A percentile compares a stretch with the other conserved stretches of the same genome.
Evolutionary conservation across 805 yeast genomes (phyloP).

Genomic region (Candida ulmi): DNA sequence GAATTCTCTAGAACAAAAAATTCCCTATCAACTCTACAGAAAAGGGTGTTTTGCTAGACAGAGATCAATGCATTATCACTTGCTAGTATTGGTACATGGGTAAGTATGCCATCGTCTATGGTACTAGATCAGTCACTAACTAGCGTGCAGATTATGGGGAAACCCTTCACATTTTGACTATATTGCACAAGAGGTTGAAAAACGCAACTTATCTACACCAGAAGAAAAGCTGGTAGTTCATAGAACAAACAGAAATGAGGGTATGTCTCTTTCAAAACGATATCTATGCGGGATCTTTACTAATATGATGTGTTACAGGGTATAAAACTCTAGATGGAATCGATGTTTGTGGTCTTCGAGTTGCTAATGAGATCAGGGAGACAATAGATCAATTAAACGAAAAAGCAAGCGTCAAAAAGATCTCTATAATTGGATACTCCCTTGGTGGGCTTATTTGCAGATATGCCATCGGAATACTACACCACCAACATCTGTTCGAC

Average conservation of each 20-base stretch:
- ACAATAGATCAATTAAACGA: constrained; percentile 26
- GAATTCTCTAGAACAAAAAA: too few species aligned
- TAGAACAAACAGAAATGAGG: constrained; percentile 20
- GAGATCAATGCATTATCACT: constrained; percentile 6
- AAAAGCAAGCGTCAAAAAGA: constrained; percentile 37
- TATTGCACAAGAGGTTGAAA: constrained; percentile 41
- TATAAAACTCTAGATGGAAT: constrained; percentile 83
- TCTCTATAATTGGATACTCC: constrained; percentile 79
- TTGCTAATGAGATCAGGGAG: constrained; percentile 56
- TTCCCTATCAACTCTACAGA: too few species aligned
- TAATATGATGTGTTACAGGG: too few species aligned
- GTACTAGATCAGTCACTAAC: constrained; percentile 1
- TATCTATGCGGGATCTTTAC: too few species aligned
- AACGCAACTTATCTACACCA: constrained; percentile 22
- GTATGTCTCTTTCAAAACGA: too few species aligned
- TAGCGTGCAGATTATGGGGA: constrained; percentile 66
- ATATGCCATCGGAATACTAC: constrained; percentile 68
- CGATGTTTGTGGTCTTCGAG: constrained; percentile 75
- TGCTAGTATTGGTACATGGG: constrained; percentile 13
- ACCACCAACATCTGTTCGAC: constrained; percentile 47
- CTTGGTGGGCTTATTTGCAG: constrained; percentile 80
- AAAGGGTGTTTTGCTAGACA: too few species aligned
- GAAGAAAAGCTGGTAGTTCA: constrained; percentile 15
- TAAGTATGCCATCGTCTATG: not conserved
- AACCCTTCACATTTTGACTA: constrained; percentile 61